phyloP scores from a whole-genome alignment of 2,329 filamentous ascomycete genomes.

The Didymella pinodella region DNA sequence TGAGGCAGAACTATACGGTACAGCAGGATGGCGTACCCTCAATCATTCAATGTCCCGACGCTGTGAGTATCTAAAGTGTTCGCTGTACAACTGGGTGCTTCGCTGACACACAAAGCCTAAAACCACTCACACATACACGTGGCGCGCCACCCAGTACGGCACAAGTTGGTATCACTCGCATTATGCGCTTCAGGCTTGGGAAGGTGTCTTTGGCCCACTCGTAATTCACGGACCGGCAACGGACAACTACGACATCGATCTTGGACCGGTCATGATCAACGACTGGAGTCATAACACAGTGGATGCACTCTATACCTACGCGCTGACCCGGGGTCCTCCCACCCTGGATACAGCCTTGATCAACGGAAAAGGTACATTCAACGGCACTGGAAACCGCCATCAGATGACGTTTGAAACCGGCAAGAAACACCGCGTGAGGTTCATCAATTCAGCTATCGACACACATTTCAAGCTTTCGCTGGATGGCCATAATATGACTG shows the following conservation, averaged over 20 bases:
- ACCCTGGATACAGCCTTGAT: conserved; percentile 30
- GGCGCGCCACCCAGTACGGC: conserved; percentile 61
- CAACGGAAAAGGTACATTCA: conserved; percentile 27
- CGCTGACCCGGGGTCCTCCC: conserved; percentile 21
- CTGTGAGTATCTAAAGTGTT: background rate
- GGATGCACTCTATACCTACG: conserved; percentile 37
- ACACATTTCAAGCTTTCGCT: conserved; percentile 50
- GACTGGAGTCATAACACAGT: conserved; percentile 51
- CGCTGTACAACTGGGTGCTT: background rate
- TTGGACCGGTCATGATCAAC: conserved; percentile 43
- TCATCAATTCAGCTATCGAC: conserved; percentile 51
- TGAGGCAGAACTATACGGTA: conserved; percentile 60
- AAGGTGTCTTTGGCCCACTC: conserved; percentile 44
- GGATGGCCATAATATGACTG: conserved; percentile 49
- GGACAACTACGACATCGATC: conserved; percentile 50
- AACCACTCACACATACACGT: conserved; percentile 7
- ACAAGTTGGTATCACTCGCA: conserved; percentile 69
- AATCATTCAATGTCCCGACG: conserved; percentile 61
- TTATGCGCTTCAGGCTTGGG: conserved; percentile 60
- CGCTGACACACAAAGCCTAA: conserved; percentile 17
- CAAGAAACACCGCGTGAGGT: conserved; percentile 47
- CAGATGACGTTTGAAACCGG: conserved; percentile 37
- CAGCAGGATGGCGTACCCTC: conserved; percentile 84
- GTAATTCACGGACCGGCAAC: conserved; percentile 52
- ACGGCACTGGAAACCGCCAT: conserved; percentile 32